Evolutionary conservation across 768 basidiomycete species (phyloP).

Genomic region (Candolleomyces efflorescens): DNA sequence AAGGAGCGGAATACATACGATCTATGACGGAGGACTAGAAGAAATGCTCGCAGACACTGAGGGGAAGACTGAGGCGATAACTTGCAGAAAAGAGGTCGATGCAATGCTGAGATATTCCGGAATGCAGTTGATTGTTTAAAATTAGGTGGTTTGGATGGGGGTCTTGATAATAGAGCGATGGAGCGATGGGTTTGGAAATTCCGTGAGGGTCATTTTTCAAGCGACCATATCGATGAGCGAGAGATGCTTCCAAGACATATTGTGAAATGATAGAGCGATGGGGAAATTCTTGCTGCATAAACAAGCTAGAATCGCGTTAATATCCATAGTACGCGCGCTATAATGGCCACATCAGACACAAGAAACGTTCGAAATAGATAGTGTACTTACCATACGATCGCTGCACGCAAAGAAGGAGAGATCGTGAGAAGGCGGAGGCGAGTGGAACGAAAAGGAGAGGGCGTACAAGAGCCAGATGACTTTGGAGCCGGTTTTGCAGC

Average conservation of each 20-base stretch:
- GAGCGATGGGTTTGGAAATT: constrained; percentile 10
- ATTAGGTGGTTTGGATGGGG: constrained; percentile 5
- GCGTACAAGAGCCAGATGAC: constrained; percentile 84
- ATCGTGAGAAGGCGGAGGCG: background rate
- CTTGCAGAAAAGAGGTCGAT: background rate
- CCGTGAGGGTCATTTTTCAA: constrained; percentile 19
- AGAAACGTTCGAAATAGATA: background rate
- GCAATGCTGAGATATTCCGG: constrained; percentile 2
- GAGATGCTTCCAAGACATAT: constrained; percentile 24
- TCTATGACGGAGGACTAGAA: background rate
- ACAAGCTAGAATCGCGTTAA: constrained; percentile 19
- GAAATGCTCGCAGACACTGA: background rate
- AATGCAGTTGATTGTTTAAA: constrained; percentile 8
- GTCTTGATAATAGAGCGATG: background rate
- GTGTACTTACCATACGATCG: constrained; percentile 35
- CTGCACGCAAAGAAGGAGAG: constrained; percentile 14
- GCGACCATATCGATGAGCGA: constrained; percentile 13
- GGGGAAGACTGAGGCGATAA: constrained; percentile 1
- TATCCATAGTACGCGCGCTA: constrained; percentile 46
- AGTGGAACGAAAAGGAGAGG: background rate
- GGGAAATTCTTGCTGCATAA: constrained; percentile 7
- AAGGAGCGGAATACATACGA: background rate
- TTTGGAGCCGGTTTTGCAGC: constrained; percentile 88
- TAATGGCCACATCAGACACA: constrained; percentile 5
- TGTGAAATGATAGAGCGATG: constrained; percentile 15